These are phyloP conservation scores for Mortierella antarctica DNA, from an alignment of 192 early-diverging fungal species.

Conservation along the genomic window DNA sequence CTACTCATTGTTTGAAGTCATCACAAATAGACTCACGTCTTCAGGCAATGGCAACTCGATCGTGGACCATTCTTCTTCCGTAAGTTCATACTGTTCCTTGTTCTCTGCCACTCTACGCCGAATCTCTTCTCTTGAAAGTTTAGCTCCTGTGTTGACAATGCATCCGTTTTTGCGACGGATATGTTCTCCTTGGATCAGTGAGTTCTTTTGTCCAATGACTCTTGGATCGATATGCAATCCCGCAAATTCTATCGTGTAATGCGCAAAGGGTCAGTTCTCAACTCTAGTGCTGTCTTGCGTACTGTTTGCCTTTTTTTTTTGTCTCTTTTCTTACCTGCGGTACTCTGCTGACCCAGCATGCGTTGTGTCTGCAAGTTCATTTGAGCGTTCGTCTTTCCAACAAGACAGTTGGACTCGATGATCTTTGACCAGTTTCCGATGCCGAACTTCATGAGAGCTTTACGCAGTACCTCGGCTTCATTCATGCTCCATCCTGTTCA, in stretches of 20 bases:
- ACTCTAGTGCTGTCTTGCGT: background rate
- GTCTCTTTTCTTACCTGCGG: too few relatives aligned
- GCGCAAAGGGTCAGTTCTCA: background rate
- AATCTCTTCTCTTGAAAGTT: conserved; percentile 81
- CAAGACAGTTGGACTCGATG: conserved; percentile 87
- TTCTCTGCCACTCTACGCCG: conserved; percentile 75
- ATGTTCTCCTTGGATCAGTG: conserved; percentile 80
- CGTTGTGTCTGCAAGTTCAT: conserved; percentile 96
- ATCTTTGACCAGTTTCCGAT: conserved; percentile 98
- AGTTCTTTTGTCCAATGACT: conserved; percentile 89
- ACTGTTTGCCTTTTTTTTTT: too few relatives aligned
- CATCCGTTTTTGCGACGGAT: conserved; percentile 94
- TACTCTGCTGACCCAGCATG: conserved; percentile 95
- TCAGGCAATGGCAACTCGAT: conserved; percentile 81
- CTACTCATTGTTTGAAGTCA: background rate
- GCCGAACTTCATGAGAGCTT: conserved; percentile 89
- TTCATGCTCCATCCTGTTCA: conserved; percentile 83
- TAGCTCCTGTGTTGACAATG: conserved; percentile 92
- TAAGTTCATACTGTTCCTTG: conserved; percentile 80
- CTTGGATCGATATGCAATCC: conserved; percentile 91
- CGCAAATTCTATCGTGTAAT: conserved; percentile 77
- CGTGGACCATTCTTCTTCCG: conserved; percentile 71
- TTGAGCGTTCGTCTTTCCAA: conserved; percentile 97
- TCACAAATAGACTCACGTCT: conserved; percentile 61
- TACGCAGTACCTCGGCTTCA: conserved; percentile 85